A percentile compares a stretch with the other conserved stretches of the same genome.
phyloP scores from a whole-genome alignment of 148 eudicot genomes.

The Vaccinium vitisidaea region DNA sequence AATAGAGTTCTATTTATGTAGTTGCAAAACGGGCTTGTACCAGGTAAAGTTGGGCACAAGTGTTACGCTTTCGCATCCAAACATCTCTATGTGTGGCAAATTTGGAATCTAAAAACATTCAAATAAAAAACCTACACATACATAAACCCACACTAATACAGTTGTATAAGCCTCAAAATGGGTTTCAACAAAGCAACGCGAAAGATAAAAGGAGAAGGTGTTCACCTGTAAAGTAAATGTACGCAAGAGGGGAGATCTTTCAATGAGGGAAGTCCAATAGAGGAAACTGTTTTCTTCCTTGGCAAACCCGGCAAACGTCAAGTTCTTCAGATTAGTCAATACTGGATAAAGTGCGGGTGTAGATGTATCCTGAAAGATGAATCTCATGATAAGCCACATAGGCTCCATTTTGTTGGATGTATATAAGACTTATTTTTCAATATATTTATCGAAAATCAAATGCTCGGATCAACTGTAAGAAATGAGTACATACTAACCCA shows the following conservation, averaged over 20 bases:
- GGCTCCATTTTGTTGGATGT: not conserved
- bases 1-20: not conserved
- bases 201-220: not conserved
- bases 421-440: not conserved
- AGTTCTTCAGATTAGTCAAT: not conserved
- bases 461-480: not conserved
- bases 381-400: not conserved
- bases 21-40: not conserved
- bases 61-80: not conserved
- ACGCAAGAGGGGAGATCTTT: not conserved
- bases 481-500: not conserved
- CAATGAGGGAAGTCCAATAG: not conserved
- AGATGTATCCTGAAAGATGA: not conserved
- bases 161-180: not conserved
- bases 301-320: not conserved
- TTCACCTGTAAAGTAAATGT: not conserved
- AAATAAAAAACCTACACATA: not conserved
- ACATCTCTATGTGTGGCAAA: not conserved
- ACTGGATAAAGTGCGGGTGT: not conserved
- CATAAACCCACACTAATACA: not conserved
- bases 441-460: not conserved
- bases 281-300: not conserved
- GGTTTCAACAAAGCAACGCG: not conserved
- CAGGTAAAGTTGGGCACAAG: not conserved
- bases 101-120: not conserved